Conservation (phyloP, 495 filamentous ascomycete genomes). For the Rhizodiscina lignyota region DNA sequence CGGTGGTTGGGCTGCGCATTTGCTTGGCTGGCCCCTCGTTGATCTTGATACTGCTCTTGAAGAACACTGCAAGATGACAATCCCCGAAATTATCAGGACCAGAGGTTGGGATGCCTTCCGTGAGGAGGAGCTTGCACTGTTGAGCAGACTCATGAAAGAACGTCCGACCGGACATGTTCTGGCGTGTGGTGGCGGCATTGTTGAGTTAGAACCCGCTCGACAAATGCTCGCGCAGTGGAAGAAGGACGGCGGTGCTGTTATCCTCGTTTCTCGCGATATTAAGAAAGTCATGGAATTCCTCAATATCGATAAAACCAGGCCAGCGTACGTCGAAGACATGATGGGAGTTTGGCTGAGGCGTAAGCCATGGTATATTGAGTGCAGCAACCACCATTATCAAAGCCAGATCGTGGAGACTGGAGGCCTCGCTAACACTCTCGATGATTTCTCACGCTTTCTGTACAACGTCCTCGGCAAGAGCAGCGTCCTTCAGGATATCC, state of each 20-base stretch:
- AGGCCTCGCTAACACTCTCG: constrained; percentile 42
- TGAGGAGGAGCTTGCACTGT: constrained; percentile 56
- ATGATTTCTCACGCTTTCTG: constrained; percentile 71
- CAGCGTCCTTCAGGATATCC: constrained; percentile 45
- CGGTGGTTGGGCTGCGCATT: constrained; percentile 61
- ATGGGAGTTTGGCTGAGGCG: constrained; percentile 81
- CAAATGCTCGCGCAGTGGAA: constrained; percentile 58
- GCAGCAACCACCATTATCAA: constrained; percentile 91
- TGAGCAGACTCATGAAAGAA: constrained; percentile 56
- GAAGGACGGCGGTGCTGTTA: constrained; percentile 68
- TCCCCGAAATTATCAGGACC: constrained; percentile 66
- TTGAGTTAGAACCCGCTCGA: constrained; percentile 73
- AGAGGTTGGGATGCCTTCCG: constrained; percentile 84
- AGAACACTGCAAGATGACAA: constrained; percentile 46
- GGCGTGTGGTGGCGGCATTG: constrained; percentile 85
- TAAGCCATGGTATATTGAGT: constrained; percentile 81
- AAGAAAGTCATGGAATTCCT: constrained; percentile 81
- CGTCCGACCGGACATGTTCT: constrained; percentile 65
- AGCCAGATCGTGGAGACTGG: constrained; percentile 49
- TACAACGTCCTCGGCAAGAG: constrained; percentile 51
- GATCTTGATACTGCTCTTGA: constrained; percentile 86
- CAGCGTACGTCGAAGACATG: constrained; percentile 89
- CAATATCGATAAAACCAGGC: constrained; percentile 74
- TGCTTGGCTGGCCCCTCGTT: constrained; percentile 59
- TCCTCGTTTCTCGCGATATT: constrained; percentile 77